Evolutionary conservation across 164 flowering plant species (phyloP), one percentile per base, ranked within the genome.

Genomic region (Stephania japonica): DNA sequence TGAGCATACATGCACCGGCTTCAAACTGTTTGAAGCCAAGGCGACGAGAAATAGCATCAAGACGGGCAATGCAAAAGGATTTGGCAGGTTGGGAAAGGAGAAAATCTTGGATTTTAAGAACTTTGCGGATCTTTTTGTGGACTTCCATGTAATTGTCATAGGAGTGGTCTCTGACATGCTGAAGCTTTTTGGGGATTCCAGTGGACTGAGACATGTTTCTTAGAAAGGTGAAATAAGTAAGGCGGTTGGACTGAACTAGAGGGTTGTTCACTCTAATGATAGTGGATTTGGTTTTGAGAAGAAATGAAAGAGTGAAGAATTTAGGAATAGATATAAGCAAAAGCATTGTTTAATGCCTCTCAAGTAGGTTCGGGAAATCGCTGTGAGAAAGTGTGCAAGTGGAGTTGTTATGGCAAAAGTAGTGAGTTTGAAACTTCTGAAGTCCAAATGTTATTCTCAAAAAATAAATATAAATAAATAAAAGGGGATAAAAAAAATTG

Each of bases 71-170:
- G 44, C 86, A 81, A 70, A 96, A 68, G 75, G 86, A 84, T 18
- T 82, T 80, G 69, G 78, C 79, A 68, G 81, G 91, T 70, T 91
- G 95, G 18, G 85, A 74, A 64, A 89, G 91, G 67, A 96, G 81
- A 21, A 93, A 77, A 32, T 79, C 85, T 68, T 93, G 92, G 76
- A 95, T 89, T 77, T 93, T 93, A 41, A 90, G 85, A 69, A 87
- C 82, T 78, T 88, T 91, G 65, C 87, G 85, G 56, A 83, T 79
- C 78, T 90, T 93, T 76, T 96, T 91, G 78, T 96, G 88, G 76
- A 90, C 72, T 75, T 93, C 98, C 99, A 96, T 96, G 92, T 88
- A 96, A 73, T 90, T 80, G 80, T 96, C 99, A 79, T 42, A 93
- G 69, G 90, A 94, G 70, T 91, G 97, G 83, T 96, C 97, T 61